phyloP scores from a whole-genome alignment of 2,329 filamentous ascomycete species.

The Lachnellula arida region DNA sequence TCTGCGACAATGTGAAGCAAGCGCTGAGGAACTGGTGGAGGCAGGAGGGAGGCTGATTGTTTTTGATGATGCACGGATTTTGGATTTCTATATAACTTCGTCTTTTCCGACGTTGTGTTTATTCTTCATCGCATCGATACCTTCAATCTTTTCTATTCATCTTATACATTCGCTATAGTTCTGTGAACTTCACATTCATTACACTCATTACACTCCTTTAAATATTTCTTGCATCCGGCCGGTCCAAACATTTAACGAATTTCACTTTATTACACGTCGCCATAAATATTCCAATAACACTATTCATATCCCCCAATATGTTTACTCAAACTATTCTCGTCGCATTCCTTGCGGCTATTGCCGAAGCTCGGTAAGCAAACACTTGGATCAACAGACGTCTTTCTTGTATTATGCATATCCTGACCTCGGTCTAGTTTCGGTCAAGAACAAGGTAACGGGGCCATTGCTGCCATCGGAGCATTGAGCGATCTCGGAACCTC shows the following conservation, averaged over 20 bases:
- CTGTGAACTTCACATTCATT: constrained; percentile 30
- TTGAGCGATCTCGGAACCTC: constrained; percentile 51
- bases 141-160: constrained; percentile 15
- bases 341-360: constrained; percentile 21
- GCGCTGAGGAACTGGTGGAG: background rate
- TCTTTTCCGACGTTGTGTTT: constrained; percentile 2
- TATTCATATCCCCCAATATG: constrained; percentile 18
- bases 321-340: constrained; percentile 24
- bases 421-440: constrained; percentile 43
- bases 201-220: constrained; percentile 22
- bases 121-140: constrained; percentile 11
- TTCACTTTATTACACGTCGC: constrained; percentile 6
- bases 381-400: background rate
- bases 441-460: constrained; percentile 50
- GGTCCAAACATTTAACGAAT: constrained; percentile 20
- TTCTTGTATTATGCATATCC: background rate
- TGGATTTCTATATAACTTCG: constrained; percentile 8
- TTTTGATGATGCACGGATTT: background rate
- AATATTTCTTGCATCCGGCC: constrained; percentile 19
- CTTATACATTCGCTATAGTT: constrained; percentile 27
- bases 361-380: constrained; percentile 29
- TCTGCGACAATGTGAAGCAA: background rate
- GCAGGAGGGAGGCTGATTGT: background rate
- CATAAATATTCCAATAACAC: constrained; percentile 5
- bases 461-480: constrained; percentile 49